phyloP scores from a whole-genome alignment of 768 basidiomycete genomes.

The Mycena capillaripes region DNA sequence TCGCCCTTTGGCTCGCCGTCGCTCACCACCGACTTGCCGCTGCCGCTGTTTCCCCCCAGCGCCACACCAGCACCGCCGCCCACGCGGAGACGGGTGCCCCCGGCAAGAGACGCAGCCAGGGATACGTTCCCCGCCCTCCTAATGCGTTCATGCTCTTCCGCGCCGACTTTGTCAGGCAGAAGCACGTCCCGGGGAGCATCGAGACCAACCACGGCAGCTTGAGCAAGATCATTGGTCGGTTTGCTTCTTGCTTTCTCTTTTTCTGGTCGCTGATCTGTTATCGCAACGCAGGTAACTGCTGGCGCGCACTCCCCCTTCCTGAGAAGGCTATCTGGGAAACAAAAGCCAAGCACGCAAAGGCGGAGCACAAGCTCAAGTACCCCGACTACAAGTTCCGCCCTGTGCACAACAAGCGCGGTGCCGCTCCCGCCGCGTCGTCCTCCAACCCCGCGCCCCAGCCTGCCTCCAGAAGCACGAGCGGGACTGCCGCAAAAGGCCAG shows the following conservation, averaged over 20 bases:
- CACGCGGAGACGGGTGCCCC: slow-evolving; percentile 64
- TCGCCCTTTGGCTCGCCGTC: slow-evolving; percentile 41
- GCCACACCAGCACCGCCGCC: slow-evolving; percentile 53
- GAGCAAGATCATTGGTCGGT: slow-evolving; percentile 78
- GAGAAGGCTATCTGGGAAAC: slow-evolving; percentile 83
- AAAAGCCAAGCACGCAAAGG: slow-evolving; percentile 80
- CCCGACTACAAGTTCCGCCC: slow-evolving; percentile 76
- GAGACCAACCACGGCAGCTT: slow-evolving; percentile 84
- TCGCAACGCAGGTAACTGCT: slow-evolving; percentile 72
- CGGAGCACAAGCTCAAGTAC: slow-evolving; percentile 76
- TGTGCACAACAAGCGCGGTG: slow-evolving; percentile 61
- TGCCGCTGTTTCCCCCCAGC: slow-evolving; percentile 69
- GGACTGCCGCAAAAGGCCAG: slow-evolving; percentile 49
- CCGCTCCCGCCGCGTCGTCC: neutral
- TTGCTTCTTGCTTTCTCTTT: slow-evolving; percentile 35
- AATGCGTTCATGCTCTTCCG: slow-evolving; percentile 93
- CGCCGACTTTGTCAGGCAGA: slow-evolving; percentile 83
- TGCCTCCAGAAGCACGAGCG: slow-evolving; percentile 53
- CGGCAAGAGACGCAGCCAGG: slow-evolving; percentile 70
- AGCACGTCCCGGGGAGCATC: slow-evolving; percentile 83
- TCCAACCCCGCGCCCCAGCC: neutral
- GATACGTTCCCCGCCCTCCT: slow-evolving; percentile 84
- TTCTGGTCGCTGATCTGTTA: slow-evolving; percentile 23
- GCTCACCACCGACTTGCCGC: slow-evolving; percentile 51
- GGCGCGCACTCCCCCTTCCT: slow-evolving; percentile 77